Percentiles rank a stretch among this genome's conserved stretches.
These are phyloP conservation scores for Strigomonas galati DNA, from an alignment of 208 protist genomes.

Conservation along the genomic window DNA sequence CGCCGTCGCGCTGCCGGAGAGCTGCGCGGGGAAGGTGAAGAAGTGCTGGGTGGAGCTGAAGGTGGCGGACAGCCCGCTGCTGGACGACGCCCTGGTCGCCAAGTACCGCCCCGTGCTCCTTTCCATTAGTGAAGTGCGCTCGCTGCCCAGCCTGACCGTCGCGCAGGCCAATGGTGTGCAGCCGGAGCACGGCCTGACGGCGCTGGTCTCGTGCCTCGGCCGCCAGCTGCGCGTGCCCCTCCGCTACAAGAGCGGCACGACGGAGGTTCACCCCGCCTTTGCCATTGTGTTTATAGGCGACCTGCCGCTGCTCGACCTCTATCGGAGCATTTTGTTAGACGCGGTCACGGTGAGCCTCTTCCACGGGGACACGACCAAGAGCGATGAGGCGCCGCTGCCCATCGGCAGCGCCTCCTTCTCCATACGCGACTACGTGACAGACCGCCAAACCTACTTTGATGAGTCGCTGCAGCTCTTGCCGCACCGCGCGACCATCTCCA, in stretches of 20 bases:
- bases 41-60: conserved; percentile 19
- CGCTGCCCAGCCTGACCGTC: background rate
- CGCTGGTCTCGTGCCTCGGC: conserved; percentile 6
- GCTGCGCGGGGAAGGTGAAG: background rate
- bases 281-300: conserved; percentile 17
- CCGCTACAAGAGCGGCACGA: background rate
- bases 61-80: conserved; percentile 19
- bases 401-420: conserved; percentile 53
- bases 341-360: conserved; percentile 3
- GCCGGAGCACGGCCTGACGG: background rate
- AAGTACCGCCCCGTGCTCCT: conserved; percentile 29
- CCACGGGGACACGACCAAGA: conserved; percentile 3
- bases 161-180: background rate
- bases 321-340: conserved; percentile 13
- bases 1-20: no score
- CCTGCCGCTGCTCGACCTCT: conserved; percentile 17
- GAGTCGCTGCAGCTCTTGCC: conserved; percentile 41
- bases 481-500: conserved; percentile 17
- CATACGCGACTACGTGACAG: conserved; percentile 39
- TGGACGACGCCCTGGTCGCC: conserved; percentile 15
- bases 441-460: conserved; percentile 29
- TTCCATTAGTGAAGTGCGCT: background rate
- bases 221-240: background rate
- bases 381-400: conserved; percentile 17
- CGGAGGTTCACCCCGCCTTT: background rate